Evolutionary conservation across 495 filamentous ascomycete species (phyloP), one percentile per base, ranked within the genome.

Genomic region (Penicillium fimorum): DNA sequence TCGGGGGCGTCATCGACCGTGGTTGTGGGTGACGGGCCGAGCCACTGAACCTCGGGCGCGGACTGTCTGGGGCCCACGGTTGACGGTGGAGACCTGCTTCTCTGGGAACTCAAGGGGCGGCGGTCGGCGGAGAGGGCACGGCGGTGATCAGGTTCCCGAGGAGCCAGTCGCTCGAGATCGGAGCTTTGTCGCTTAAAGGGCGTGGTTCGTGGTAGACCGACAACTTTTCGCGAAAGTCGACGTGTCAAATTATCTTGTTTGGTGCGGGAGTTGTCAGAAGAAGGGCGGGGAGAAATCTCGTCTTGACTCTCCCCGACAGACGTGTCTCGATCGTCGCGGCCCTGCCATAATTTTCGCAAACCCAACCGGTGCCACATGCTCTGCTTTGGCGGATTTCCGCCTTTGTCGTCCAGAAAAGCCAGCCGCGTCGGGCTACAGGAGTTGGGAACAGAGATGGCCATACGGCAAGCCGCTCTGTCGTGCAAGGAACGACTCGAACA

Each of bases 161-260:
- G 85, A 47, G 85, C 79, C 25, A 95, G 77, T 55, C 81, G 85
- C 59, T 92, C 85, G 58, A 90, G 79, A 69, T 96, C 92, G 24
- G 89, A 90, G 63, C 87, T 83, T 64, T 92, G 90, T 62, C 91
- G 81, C 69, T 85, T 87, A 70, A 92, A 90, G 4, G 89, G 92
- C 49, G 84, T 79, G 11, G 85, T 74, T 52, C 89, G 81, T 33
- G 92, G 90, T 38, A 95, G 74, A 15, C 86, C 87, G 10, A 90
- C 87, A 1, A 91, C 91, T 57, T 81, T 86, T 58, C 87, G 75
- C 15, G 87, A 86, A 35, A 84, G 66, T 57, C 84, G 80, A 50
- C 85, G 76, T 25, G 74, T 75, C 25, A 82, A 50, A 35, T 79
- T 73, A 47, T 80, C 71, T 51, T 69, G 61, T 45, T 77, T 72